Evolutionary conservation across 768 basidiomycete genomes (phyloP), one percentile per base, ranked within the genome.

Genomic region (Coprinopsis cinerea): DNA sequence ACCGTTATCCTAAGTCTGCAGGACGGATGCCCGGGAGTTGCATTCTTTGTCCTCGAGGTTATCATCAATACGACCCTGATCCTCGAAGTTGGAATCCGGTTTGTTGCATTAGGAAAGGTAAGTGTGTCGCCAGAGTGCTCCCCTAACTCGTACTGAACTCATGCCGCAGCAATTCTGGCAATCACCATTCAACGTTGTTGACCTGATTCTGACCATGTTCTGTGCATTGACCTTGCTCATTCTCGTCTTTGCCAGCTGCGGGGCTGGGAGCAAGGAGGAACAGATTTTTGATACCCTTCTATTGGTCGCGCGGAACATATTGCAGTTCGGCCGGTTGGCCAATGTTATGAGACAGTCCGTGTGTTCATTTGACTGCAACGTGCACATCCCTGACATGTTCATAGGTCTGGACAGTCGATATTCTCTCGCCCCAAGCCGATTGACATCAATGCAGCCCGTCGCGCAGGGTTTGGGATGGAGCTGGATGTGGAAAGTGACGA

Each of bases 51-150:
- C 24, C 75, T 96, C 57, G 92, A 96, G 67, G 66, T 95, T 39
- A 82, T 95, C 63, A 80, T 95, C 65, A 94, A 95, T 61, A 75
- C 78, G 0, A 76, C 89, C 9, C 95, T 97, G 94, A 97, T 98
- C 52, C 64, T 87, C 22, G 96, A 99, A 72, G 96, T 99, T 15
- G 77, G 75, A 1, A 88, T 95, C 52, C 82, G 96, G 34, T 86
- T 97, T 63, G 73, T 97, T 51, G 96, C 96, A 1, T 88, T 96
- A 60, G 95, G 95, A 53, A 79, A 81, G 66, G 95, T 98, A 59
- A 60, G 90, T 73, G 13, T 9, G 4, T 5, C 6, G 11, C 42
- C 24, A 9, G n/a, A n/a, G n/a, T 23, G 18, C 24, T 20, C 11
- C 9, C 14, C 34, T 25, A 23, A 35, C 20, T 27, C 7, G 11